phyloP scores from a whole-genome alignment of 306 rosid genomes.

The Vicia faba region DNA sequence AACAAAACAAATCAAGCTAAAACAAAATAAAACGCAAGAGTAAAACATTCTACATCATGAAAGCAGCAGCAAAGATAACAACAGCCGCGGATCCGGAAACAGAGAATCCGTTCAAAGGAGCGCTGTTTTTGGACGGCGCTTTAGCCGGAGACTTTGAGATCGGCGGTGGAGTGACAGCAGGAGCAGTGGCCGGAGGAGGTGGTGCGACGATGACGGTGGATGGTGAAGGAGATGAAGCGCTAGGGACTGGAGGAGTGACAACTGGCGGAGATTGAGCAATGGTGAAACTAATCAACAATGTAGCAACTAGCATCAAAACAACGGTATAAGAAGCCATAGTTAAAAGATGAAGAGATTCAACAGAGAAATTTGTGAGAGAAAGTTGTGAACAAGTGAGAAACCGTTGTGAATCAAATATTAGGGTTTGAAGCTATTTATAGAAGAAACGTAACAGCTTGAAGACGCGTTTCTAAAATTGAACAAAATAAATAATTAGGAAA shows the following conservation, averaged over 20 bases:
- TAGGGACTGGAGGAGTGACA: constrained; percentile 9
- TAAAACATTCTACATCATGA: constrained; percentile 5
- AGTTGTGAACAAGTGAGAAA: neutral
- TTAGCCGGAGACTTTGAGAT: constrained; percentile 34
- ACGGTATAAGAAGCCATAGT: constrained; percentile 48
- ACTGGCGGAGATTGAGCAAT: constrained; percentile 43
- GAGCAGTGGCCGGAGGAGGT: constrained; percentile 35
- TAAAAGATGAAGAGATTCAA: neutral
- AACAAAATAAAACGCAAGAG: neutral
- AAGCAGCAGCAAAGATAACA: constrained; percentile 20
- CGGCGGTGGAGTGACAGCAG: constrained; percentile 40
- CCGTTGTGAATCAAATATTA: neutral
- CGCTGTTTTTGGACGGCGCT: constrained; percentile 23
- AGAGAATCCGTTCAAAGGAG: constrained; percentile 39
- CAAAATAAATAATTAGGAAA: too few species aligned
- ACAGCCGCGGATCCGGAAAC: constrained; percentile 40
- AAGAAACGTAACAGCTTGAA: constrained; percentile 16
- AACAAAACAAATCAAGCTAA: neutral
- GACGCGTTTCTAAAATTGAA: neutral
- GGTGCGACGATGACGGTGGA: constrained; percentile 41
- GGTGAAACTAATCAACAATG: constrained; percentile 42
- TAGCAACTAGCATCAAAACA: constrained; percentile 38
- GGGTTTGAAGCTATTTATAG: neutral
- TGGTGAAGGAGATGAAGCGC: constrained; percentile 43
- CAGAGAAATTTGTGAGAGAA: neutral